Percentiles rank a stretch among this genome's conserved stretches.
Conservation (phyloP, 2,329 filamentous ascomycete species). For the Xylaria sp. region DNA sequence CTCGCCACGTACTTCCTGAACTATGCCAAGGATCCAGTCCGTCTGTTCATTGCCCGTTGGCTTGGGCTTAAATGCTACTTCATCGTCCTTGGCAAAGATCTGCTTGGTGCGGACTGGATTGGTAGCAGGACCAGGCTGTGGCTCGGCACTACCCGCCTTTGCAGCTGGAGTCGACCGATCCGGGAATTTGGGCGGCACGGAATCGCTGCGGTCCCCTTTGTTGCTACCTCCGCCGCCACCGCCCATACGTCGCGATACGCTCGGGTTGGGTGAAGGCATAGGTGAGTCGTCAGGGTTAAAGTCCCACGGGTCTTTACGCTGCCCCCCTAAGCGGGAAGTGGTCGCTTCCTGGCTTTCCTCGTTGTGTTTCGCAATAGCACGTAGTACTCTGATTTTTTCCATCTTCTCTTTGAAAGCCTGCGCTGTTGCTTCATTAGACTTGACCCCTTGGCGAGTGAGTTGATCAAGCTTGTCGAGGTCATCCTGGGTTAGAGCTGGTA, state of each 20-base stretch:
- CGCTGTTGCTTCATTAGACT: slow-evolving; percentile 45
- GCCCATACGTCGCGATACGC: slow-evolving; percentile 52
- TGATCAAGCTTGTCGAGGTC: slow-evolving; percentile 51
- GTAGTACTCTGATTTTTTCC: slow-evolving; percentile 54
- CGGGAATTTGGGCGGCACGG: slow-evolving; percentile 62
- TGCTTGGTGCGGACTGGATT: slow-evolving; percentile 63
- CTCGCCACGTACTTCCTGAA: slow-evolving; percentile 79
- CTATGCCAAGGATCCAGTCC: slow-evolving; percentile 82
- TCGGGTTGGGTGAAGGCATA: slow-evolving; percentile 54
- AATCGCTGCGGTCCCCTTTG: slow-evolving; percentile 59
- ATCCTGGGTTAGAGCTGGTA: slow-evolving; percentile 46
- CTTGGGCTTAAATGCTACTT: slow-evolving; percentile 74
- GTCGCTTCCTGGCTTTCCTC: slow-evolving; percentile 52
- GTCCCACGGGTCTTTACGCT: slow-evolving; percentile 55
- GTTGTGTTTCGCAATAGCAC: slow-evolving; percentile 50
- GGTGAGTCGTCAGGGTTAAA: slow-evolving; percentile 59
- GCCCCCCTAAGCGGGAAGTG: slow-evolving; percentile 43
- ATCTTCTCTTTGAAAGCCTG: slow-evolving; percentile 44
- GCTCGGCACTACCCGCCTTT: slow-evolving; percentile 61
- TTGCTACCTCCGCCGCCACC: slow-evolving; percentile 45
- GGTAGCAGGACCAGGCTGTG: slow-evolving; percentile 53
- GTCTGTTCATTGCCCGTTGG: slow-evolving; percentile 59
- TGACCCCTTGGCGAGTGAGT: slow-evolving; percentile 50
- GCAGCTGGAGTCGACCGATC: slow-evolving; percentile 54
- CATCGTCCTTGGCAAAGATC: slow-evolving; percentile 69